Evolutionary conservation across 176 grass and related monocot genomes (phyloP).

Genomic region (Ensete glaucum): DNA sequence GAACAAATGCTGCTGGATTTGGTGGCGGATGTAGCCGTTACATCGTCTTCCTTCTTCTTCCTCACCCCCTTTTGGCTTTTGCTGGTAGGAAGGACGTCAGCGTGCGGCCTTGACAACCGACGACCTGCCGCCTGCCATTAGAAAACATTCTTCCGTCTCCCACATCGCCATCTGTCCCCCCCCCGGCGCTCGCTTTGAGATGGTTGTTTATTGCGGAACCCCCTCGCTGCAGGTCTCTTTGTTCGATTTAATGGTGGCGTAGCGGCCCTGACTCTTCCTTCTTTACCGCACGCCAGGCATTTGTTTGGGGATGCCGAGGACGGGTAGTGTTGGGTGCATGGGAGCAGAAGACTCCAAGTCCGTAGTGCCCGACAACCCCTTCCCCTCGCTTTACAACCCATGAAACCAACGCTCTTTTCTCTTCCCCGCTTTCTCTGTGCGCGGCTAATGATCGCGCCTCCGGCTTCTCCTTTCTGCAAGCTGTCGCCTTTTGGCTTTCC

Average conservation of each 20-base stretch:
- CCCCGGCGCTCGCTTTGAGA: not conserved
- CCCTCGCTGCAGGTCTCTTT: not conserved
- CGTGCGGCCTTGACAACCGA: slow-evolving; percentile 1
- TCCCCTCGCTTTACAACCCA: not conserved
- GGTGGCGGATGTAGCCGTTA: not conserved
- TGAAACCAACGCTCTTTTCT: not conserved
- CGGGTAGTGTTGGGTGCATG: not conserved
- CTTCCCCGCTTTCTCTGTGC: not conserved
- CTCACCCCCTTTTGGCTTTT: not conserved
- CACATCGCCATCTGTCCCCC: too few species aligned
- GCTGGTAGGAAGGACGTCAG: slow-evolving; percentile 6
- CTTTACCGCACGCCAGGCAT: not conserved
- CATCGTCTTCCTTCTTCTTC: not conserved
- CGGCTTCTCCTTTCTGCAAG: too few species aligned
- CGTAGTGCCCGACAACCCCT: slow-evolving; percentile 1
- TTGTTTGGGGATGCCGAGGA: slow-evolving; percentile 1
- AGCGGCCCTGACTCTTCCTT: not conserved
- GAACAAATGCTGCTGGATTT: not conserved
- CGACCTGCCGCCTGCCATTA: slow-evolving; percentile 2
- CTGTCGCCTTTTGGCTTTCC: too few species aligned
- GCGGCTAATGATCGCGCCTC: not conserved
- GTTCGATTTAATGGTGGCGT: not conserved
- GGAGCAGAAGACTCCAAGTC: not conserved
- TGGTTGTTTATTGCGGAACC: not conserved
- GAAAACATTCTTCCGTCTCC: not conserved